Evolutionary conservation across 2,329 filamentous ascomycete genomes (phyloP).

Genomic region (Calycina herbarum): DNA sequence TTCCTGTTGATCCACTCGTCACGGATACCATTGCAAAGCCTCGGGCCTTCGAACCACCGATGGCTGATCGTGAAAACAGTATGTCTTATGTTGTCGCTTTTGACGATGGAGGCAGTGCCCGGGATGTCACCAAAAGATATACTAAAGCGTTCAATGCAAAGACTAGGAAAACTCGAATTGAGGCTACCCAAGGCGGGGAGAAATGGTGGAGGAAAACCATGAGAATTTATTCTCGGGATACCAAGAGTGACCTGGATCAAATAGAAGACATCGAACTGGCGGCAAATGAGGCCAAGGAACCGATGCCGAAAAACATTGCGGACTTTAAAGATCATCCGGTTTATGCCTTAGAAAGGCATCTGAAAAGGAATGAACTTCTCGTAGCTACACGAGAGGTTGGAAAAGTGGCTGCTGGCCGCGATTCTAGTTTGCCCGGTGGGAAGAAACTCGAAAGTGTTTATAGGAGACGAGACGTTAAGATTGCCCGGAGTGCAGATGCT

Average conservation of each 20-base stretch:
- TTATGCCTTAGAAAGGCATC: conserved; percentile 81
- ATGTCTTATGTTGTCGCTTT: conserved; percentile 86
- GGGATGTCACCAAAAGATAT: conserved; percentile 87
- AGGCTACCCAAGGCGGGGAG: conserved; percentile 53
- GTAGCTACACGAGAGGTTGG: conserved; percentile 68
- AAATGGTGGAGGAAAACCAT: conserved; percentile 57
- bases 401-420: conserved; percentile 69
- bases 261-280: conserved; percentile 78
- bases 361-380: conserved; percentile 81
- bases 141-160: conserved; percentile 88
- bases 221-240: conserved; percentile 47
- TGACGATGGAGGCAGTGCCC: conserved; percentile 73
- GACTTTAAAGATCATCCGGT: conserved; percentile 87
- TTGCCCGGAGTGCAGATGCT: conserved; percentile 76
- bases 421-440: conserved; percentile 38
- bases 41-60: conserved; percentile 76
- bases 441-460: conserved; percentile 72
- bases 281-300: conserved; percentile 70
- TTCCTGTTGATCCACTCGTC: conserved; percentile 81
- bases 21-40: conserved; percentile 78
- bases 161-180: conserved; percentile 78
- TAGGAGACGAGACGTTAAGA: conserved; percentile 75
- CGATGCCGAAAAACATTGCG: conserved; percentile 80
- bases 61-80: conserved; percentile 71
- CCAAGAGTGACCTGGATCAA: conserved; percentile 68